phyloP scores from a whole-genome alignment of 1,284 basidiomycete genomes.

The Fistulina hepatica region DNA sequence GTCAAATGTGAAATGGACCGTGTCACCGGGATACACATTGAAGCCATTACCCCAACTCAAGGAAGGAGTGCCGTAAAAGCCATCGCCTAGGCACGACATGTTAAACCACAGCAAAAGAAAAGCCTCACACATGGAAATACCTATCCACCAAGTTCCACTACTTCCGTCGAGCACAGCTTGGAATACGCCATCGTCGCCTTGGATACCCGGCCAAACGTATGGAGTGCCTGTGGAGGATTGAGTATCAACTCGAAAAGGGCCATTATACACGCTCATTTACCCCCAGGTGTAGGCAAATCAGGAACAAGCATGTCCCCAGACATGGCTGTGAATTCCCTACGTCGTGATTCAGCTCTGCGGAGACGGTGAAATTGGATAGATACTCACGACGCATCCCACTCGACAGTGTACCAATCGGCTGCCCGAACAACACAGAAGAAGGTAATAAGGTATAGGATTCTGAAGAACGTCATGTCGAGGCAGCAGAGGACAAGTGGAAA shows the following conservation, averaged over 20 bases:
- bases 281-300: conserved; percentile 16
- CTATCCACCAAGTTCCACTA: conserved; percentile 23
- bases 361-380: neutral
- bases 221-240: conserved; percentile 15
- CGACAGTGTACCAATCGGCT: conserved; percentile 23
- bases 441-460: too few relatives aligned
- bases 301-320: conserved; percentile 22
- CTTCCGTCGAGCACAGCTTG: conserved; percentile 24
- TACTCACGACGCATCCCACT: conserved; percentile 20
- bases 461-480: too few relatives aligned
- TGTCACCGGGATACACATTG: conserved; percentile 23
- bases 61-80: conserved; percentile 21
- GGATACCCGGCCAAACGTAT: conserved; percentile 24
- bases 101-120: neutral
- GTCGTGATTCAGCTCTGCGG: neutral
- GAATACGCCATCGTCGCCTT: conserved; percentile 22
- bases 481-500: too few relatives aligned
- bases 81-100: conserved; percentile 11
- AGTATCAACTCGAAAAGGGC: neutral
- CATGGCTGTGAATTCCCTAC: conserved; percentile 21
- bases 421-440: conserved; percentile 13
- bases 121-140: conserved; percentile 8
- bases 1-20: conserved; percentile 22
- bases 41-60: conserved; percentile 24
- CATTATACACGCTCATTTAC: conserved; percentile 2